Percentiles rank a stretch among this genome's conserved stretches.
phyloP scores from a whole-genome alignment of 495 filamentous ascomycete species.

The Xylaria castorea region DNA sequence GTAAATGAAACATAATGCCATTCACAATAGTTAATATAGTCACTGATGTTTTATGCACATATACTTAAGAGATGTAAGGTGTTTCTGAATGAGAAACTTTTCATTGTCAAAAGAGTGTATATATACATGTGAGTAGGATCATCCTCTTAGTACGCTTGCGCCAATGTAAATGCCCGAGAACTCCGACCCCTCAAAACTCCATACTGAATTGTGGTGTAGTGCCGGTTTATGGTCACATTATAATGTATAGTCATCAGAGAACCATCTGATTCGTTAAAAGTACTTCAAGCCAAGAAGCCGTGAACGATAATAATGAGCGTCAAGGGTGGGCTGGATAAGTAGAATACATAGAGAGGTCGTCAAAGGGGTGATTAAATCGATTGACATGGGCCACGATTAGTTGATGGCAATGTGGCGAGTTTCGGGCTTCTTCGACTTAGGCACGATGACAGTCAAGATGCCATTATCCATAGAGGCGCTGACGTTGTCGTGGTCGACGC shows the following conservation, averaged over 20 bases:
- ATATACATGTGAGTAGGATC: not conserved
- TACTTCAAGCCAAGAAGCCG: not conserved
- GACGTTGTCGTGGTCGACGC: slow-evolving; percentile 79
- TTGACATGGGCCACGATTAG: slow-evolving; percentile 24
- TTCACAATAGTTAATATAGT: not conserved
- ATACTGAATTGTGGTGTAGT: not conserved
- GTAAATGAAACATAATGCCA: not conserved
- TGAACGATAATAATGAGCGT: slow-evolving; percentile 3
- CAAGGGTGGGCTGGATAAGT: not conserved
- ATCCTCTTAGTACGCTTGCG: not conserved
- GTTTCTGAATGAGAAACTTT: not conserved
- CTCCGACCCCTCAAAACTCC: not conserved
- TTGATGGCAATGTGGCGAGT: slow-evolving; percentile 39
- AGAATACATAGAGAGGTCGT: not conserved
- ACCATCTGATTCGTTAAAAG: not conserved
- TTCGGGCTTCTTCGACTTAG: slow-evolving; percentile 68
- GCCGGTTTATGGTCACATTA: not conserved
- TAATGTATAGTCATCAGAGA: not conserved
- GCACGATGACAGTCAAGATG: slow-evolving; percentile 73
- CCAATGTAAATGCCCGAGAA: slow-evolving; percentile 18
- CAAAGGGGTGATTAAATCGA: not conserved
- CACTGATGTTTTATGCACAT: not conserved
- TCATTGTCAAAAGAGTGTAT: not conserved
- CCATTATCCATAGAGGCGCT: slow-evolving; percentile 78
- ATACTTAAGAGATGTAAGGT: not conserved